phyloP scores from a whole-genome alignment of 306 rosid genomes.

The Quercus rubra region DNA sequence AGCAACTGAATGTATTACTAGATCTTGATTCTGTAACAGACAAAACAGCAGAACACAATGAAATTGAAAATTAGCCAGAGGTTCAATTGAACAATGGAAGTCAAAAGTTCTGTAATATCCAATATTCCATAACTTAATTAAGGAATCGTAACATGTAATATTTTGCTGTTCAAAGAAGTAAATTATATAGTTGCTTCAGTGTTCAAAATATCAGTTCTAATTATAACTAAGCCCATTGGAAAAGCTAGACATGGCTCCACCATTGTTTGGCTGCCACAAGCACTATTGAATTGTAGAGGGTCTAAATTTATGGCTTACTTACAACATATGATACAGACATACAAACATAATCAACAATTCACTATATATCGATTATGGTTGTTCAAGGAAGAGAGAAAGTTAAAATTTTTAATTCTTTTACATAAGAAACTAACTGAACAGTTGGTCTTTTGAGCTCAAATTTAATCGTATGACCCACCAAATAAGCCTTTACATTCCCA shows the following conservation, averaged over 20 bases:
- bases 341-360: neutral
- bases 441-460: neutral
- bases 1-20: slow-evolving; percentile 21
- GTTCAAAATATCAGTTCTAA: neutral
- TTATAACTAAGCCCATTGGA: neutral
- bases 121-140: neutral
- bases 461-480: neutral
- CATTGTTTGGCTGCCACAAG: neutral
- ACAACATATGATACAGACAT: neutral
- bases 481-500: neutral
- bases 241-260: neutral
- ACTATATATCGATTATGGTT: neutral
- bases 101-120: neutral
- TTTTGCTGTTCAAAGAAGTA: neutral
- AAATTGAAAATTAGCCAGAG: neutral
- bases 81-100: neutral
- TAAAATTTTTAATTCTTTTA: neutral
- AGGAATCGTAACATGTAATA: neutral
- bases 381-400: neutral
- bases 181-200: neutral
- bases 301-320: neutral
- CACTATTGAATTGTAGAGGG: neutral
- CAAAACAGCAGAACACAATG: slow-evolving; percentile 10
- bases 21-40: slow-evolving; percentile 24
- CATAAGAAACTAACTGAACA: neutral